Evolutionary conservation across 164 flowering plant species (phyloP).

Genomic region (Nelumbo lutea): DNA sequence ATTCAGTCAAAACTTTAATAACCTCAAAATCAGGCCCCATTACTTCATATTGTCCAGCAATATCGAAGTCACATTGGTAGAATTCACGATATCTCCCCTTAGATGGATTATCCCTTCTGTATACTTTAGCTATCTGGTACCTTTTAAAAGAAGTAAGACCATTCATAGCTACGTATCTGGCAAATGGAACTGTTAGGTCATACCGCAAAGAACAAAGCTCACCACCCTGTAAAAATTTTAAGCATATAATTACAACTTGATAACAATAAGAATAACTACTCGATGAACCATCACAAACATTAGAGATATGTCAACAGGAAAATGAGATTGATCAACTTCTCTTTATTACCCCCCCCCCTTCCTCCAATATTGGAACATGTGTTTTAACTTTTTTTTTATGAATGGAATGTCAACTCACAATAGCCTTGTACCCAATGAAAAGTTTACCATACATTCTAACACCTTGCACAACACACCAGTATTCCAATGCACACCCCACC

Average conservation of each 20-base stretch:
- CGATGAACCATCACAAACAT: neutral
- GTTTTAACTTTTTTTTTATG: no score
- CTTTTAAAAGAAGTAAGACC: slow-evolving; percentile 74
- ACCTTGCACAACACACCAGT: no score
- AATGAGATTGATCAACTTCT: no score
- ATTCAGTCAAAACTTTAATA: slow-evolving; percentile 73
- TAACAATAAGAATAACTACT: neutral
- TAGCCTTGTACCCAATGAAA: no score
- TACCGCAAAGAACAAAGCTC: slow-evolving; percentile 92
- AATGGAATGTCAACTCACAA: no score
- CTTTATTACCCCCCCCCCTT: no score
- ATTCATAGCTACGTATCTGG: slow-evolving; percentile 89
- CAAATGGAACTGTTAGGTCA: slow-evolving; percentile 97
- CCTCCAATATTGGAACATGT: no score
- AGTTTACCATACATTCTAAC: no score
- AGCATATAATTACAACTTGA: slow-evolving; percentile 1
- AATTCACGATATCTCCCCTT: slow-evolving; percentile 95
- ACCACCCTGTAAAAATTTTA: slow-evolving; percentile 67
- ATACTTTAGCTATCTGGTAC: slow-evolving; percentile 91
- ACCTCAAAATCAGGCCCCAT: slow-evolving; percentile 94
- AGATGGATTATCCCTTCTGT: slow-evolving; percentile 91
- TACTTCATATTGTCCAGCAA: slow-evolving; percentile 77
- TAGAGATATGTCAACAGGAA: no score
- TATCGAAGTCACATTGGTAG: slow-evolving; percentile 96
- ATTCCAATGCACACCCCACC: no score